A percentile compares a stretch with the other conserved stretches of the same genome.
These are phyloP conservation scores for Jacaranda copaia DNA, from an alignment of 257 asterid species.

Conservation along the genomic window DNA sequence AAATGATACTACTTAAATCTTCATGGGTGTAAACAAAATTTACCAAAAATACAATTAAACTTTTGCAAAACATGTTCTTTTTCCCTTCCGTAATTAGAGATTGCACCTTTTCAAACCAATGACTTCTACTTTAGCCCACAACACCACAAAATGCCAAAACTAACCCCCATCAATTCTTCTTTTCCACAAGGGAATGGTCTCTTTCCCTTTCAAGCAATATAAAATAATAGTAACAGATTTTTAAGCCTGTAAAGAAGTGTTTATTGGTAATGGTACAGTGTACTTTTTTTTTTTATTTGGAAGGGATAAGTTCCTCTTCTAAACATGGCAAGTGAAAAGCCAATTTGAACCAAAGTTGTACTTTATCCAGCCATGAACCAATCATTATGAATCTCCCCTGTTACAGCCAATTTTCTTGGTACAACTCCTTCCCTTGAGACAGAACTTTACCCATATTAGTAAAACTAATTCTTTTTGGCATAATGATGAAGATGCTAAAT, in stretches of 20 bases:
- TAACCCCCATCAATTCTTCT: background rate
- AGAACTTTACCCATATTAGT: constrained; percentile 21
- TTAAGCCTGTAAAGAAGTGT: background rate
- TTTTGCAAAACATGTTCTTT: background rate
- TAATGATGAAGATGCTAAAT: background rate
- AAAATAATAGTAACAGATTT: background rate
- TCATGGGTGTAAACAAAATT: background rate
- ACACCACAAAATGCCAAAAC: background rate
- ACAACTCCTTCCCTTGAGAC: background rate
- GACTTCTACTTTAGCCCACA: background rate
- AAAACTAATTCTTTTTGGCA: background rate
- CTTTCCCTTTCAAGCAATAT: background rate
- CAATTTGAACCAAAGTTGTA: constrained; percentile 21
- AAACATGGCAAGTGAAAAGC: constrained; percentile 24
- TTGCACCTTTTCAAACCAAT: background rate
- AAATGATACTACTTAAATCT: background rate
- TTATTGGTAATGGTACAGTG: background rate
- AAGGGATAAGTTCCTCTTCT: background rate
- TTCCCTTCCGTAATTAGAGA: background rate
- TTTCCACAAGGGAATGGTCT: background rate
- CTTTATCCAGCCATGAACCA: constrained; percentile 8
- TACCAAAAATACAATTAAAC: background rate
- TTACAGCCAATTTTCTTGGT: constrained; percentile 18
- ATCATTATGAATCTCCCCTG: constrained; percentile 30
- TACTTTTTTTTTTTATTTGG: background rate